Conservation (phyloP, 768 basidiomycete species). For the Russula vinacea region DNA sequence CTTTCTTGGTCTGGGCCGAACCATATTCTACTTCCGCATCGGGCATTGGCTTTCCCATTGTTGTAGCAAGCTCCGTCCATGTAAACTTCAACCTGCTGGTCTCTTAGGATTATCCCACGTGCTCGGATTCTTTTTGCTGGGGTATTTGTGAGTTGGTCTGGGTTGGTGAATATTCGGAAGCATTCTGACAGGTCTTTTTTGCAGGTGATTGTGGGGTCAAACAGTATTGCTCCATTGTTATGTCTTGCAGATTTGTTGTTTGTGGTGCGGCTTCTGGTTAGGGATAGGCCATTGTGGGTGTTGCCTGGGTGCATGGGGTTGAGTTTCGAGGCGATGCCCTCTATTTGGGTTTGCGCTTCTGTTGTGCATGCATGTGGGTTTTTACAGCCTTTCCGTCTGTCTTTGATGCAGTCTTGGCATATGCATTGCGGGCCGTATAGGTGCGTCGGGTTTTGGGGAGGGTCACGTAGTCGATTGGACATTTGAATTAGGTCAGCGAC, state of each 20-base stretch:
- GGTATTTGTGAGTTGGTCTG: fast-evolving
- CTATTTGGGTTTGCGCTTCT: neutral
- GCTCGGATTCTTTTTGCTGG: neutral
- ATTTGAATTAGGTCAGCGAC: neutral
- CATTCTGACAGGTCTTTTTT: neutral
- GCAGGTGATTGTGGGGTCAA: neutral
- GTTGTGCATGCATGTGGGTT: neutral
- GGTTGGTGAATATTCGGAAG: neutral
- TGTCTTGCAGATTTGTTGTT: neutral
- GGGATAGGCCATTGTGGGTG: neutral
- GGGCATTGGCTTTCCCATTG: neutral
- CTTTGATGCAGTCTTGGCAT: neutral
- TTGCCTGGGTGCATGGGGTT: neutral
- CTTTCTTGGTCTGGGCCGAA: neutral
- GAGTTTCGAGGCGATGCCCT: neutral
- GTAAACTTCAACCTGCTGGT: neutral
- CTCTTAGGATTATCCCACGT: too few relatives aligned
- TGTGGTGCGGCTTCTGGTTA: neutral
- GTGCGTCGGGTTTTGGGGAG: neutral
- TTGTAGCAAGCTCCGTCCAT: neutral
- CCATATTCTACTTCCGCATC: neutral
- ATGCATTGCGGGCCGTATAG: neutral
- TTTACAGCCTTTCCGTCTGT: neutral
- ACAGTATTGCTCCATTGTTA: neutral
- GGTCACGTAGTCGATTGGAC: neutral